Base-by-base conservation (phyloP, 2,329 filamentous ascomycete genomes). In the Diplodia corticola region DNA sequence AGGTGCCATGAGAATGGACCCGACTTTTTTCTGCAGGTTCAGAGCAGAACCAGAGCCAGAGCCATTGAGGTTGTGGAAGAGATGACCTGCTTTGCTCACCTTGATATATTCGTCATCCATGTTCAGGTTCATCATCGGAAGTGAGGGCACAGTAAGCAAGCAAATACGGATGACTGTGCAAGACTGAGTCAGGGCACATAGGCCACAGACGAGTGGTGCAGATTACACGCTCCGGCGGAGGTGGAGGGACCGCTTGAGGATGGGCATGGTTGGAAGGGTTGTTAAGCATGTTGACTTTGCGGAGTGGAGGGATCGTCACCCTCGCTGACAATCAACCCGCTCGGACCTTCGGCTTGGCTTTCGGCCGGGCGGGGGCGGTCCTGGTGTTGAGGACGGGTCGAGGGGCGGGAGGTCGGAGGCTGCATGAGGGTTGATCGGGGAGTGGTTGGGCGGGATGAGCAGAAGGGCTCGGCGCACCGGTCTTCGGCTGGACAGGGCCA, bases 11-110 rank as follows among this genome's bases (percentile, higher is more conserved):
- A 91, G 73, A 7, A 86, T 76, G 1, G 87, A 87, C 2, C 80
- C 82, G 3, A 92, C 87, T 2, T 86, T 91, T 65, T 87, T 81
- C 72, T 93, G 90, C 1, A 91, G 79, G 69, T 91, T 88, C 26
- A 92, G 74, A 0, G 88, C 88, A 2, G 85, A 83, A 0, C 89
- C 89, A 0, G 87, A 88, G 0, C 90, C 90, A 5, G 82, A 88
- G 0, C 92, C 87, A 65, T 85, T 85, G 37, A 92, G 81, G 61
- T 90, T 82, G 67, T 86, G 86, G 78, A 87, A 91, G 0, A 85
- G 83, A 6, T 91, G 81, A 3, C 88, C 88, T 0, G 88, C 84
- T 6, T 80, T 79, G 69, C 80, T 83, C 68, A 79, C 77, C 67
- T 80, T 82, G 53, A 88, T 78, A 0, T 85, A 84, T 66, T 89